Evolutionary conservation across 2,329 filamentous ascomycete species (phyloP), one percentile per base, ranked within the genome.

Genomic region (Xylaria sp.): DNA sequence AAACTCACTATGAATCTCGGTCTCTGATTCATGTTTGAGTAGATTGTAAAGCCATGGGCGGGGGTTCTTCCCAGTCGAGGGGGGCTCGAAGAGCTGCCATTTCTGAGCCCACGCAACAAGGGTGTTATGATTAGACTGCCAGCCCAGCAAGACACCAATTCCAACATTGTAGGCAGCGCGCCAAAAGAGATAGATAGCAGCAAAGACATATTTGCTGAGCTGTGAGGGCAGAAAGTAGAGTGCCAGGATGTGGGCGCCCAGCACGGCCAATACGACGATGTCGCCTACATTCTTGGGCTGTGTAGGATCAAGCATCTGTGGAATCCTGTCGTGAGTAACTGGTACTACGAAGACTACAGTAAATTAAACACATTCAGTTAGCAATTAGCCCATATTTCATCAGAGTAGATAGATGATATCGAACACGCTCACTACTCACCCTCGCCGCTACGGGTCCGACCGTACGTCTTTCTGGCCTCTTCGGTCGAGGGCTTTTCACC

Each of bases 321-420:
- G 96, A 70, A 99, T 94, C 95, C 99, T 98, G 79, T 99, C 95
- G 82, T 97, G 93, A 58, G 95, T 99, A 65, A 92, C 89, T 48
- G 95, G 95, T 56, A 99, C 95, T 60, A 92, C 90, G 75, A 99
- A 99, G 71, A 97, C 95, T 98, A 72, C 48, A 67, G 53, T 17
- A 31, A 8, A 35, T 37, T n/a, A 47, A 23, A 48, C 41, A 21
- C 21, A 1, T 7, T 25, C 7, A 35, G n/a, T n/a, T n/a, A n/a
- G n/a, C n/a, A 29, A 46, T 64, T 54, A 64, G 58, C 31, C 10
- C 25, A 37, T 4, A 17, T 27, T 53, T 35, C 27, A 17, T 47
- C 17, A 38, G 21, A 40, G 27, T 35, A 17, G 15, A 23, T 23
- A 21, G 17, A 21, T 40, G 27, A 55, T 25, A 11, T 1, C 21